Conservation (phyloP, 768 basidiomycete genomes). For the Hygrophoropsis aurantiaca region DNA sequence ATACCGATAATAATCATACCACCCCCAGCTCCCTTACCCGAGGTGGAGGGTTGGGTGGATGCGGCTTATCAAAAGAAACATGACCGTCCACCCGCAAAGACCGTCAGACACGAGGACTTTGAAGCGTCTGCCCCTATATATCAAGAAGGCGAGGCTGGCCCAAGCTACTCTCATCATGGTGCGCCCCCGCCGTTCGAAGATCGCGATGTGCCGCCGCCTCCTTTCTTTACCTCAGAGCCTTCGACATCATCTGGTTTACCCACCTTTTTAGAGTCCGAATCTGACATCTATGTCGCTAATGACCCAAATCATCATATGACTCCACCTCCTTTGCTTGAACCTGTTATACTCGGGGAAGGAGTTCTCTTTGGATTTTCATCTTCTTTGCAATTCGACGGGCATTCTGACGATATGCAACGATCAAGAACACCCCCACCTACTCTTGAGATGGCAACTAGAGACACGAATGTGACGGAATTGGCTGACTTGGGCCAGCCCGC, state of each 20-base stretch:
- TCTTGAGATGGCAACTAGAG: conserved; percentile 70
- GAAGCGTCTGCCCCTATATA: conserved; percentile 65
- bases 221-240: conserved; percentile 52
- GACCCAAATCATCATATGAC: conserved; percentile 37
- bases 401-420: conserved; percentile 65
- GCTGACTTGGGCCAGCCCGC: conserved; percentile 56
- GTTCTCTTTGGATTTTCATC: conserved; percentile 68
- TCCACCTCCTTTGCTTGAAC: conserved; percentile 28
- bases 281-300: conserved; percentile 68
- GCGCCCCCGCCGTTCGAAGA: conserved; percentile 88
- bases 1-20: conserved; percentile 76
- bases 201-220: conserved; percentile 74
- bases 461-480: conserved; percentile 68
- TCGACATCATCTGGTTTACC: conserved; percentile 63
- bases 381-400: conserved; percentile 79
- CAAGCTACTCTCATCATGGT: conserved; percentile 60
- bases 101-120: conserved; percentile 65
- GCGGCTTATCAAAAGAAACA: conserved; percentile 86
- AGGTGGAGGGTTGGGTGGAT: conserved; percentile 71
- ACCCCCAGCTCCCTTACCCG: conserved; percentile 74
- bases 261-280: conserved; percentile 80
- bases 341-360: conserved; percentile 71
- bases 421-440: conserved; percentile 72
- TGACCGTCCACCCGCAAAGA: conserved; percentile 73
- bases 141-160: conserved; percentile 72